Conservation (phyloP, 2,329 filamentous ascomycete species). For the Microthyrium microscopicum region DNA sequence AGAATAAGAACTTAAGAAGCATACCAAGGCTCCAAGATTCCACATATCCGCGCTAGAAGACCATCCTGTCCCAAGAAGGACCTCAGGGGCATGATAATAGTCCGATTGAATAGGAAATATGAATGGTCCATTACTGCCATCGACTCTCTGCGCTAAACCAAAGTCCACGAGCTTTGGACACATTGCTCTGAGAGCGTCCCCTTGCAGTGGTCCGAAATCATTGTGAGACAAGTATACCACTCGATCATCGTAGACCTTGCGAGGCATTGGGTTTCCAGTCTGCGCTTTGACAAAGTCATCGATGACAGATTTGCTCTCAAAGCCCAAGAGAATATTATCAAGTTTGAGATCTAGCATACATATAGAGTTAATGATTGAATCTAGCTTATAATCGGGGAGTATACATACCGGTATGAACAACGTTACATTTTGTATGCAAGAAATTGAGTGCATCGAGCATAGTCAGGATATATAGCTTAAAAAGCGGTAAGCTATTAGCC, state of each 20-base stretch:
- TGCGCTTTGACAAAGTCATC: constrained; percentile 10
- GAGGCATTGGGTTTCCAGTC: constrained; percentile 11
- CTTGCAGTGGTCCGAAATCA: constrained; percentile 13
- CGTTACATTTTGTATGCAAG: constrained; percentile 23
- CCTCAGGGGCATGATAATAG: constrained; percentile 12
- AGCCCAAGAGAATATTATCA: constrained; percentile 9
- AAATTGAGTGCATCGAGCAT: constrained; percentile 25
- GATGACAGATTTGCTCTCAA: constrained; percentile 12
- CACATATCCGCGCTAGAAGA: constrained; percentile 13
- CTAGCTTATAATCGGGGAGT: background rate
- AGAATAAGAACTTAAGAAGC: background rate
- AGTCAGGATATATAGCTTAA: constrained; percentile 20
- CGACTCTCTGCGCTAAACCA: constrained; percentile 12
- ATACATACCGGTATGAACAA: constrained; percentile 25
- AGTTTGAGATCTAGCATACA: constrained; percentile 8
- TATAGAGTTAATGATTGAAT: background rate
- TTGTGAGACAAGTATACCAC: constrained; percentile 15
- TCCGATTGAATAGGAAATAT: constrained; percentile 10
- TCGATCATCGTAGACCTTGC: constrained; percentile 6
- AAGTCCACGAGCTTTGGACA: constrained; percentile 13
- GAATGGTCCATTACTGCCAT: background rate
- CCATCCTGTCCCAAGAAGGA: constrained; percentile 11
- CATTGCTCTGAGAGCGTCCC: constrained; percentile 7
- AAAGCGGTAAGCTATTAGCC: constrained; percentile 12
- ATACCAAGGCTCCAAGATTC: constrained; percentile 12